Evolutionary conservation across 2,329 filamentous ascomycete genomes (phyloP), one percentile per base, ranked within the genome.

Genomic region (Aspergillus carbonarius): DNA sequence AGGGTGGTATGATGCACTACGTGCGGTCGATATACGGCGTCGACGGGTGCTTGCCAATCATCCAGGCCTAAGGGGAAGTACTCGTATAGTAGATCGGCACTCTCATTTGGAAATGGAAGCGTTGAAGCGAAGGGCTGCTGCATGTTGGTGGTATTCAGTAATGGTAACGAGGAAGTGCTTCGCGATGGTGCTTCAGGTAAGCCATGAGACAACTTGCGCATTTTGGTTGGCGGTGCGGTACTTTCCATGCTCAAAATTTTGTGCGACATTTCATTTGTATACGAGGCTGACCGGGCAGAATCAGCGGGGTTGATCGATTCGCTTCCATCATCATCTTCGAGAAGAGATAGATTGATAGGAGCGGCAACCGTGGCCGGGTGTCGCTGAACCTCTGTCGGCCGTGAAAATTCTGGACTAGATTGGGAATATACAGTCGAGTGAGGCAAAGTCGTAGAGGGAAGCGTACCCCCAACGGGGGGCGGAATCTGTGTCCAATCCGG

Each of bases 61-160:
- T 97, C 92, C 59, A 96, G 78, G 50, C 89, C 92, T 15, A 98
- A 81, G 0, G 93, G 93, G 64, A 98, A 97, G 72, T 98, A 97
- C 76, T 98, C 93, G 72, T 97, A 97, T 17, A 97, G 79, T 64
- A 93, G 79, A 74, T 97, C 93, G 0, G 88, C 88, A 66, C 88
- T 89, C 67, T 96, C 92, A 37, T 71, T 74, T n/a, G 73, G 68
- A 52, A 74, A 75, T 5, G 75, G 70, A 18, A 78, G 68, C 18
- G 63, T 87, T 77, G 34, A 90, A 82, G 70, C 88, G 88, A 71
- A 85, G 83, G 70, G 66, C 52, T 74, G 72, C 27, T 72, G 72
- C 44, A 75, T 53, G 52, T 70, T 71, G 15, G 72, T 66, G 37
- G 65, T 67, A 47, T 68, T 68, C n/a, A 75, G 40, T 12, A 74